These are phyloP conservation scores for Scleroderma bovista DNA, from an alignment of 768 basidiomycete genomes.

Conservation along the genomic window DNA sequence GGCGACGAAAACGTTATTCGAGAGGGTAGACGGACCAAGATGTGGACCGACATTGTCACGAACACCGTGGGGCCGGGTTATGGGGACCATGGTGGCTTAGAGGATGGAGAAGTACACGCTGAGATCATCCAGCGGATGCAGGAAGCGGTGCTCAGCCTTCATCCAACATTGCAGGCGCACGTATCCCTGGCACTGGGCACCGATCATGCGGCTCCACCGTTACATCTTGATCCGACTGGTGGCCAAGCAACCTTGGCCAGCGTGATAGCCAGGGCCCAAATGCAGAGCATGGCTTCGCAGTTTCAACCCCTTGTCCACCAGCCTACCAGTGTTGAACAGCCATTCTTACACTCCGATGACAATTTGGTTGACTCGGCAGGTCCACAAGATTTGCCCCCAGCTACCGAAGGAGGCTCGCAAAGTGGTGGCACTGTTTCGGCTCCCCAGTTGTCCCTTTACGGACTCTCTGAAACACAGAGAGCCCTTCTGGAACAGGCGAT, in stretches of 20 bases:
- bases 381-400: slow-evolving; percentile 5
- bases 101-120: slow-evolving; percentile 59
- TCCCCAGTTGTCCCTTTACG: slow-evolving; percentile 58
- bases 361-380: neutral
- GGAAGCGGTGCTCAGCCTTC: slow-evolving; percentile 47
- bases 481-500: slow-evolving; percentile 67
- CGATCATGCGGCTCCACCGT: slow-evolving; percentile 25
- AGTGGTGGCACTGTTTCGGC: slow-evolving; percentile 6
- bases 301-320: slow-evolving; percentile 7
- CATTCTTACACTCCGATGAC: slow-evolving; percentile 3
- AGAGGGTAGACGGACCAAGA: slow-evolving; percentile 54
- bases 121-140: slow-evolving; percentile 46
- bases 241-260: slow-evolving; percentile 68
- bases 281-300: slow-evolving; percentile 35
- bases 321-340: slow-evolving; percentile 11
- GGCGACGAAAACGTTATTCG: slow-evolving; percentile 35
- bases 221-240: slow-evolving; percentile 39
- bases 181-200: slow-evolving; percentile 52
- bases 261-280: slow-evolving; percentile 66
- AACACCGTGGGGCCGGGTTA: slow-evolving; percentile 19
- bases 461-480: slow-evolving; percentile 69
- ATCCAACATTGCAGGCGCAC: slow-evolving; percentile 49
- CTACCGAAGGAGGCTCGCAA: slow-evolving; percentile 7
- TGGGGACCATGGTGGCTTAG: slow-evolving; percentile 29
- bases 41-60: slow-evolving; percentile 59